Base-by-base conservation (phyloP, 371 early-diverging fungal genomes). In the Capillidium heterosporum region DNA sequence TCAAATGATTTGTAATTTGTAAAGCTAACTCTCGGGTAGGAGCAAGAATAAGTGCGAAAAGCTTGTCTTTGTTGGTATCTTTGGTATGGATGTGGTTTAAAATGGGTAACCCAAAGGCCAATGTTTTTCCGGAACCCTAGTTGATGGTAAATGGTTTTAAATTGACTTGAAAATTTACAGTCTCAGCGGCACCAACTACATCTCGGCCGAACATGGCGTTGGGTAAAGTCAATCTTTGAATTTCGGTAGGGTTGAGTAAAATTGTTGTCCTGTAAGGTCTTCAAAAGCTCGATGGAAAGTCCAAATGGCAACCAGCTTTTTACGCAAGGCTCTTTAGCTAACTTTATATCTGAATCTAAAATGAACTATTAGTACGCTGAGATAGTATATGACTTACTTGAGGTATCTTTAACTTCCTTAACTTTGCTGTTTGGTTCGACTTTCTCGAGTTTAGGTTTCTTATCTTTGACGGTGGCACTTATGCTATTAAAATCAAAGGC, bases 181-280 rank as follows among this genome's bases (percentile, higher is more conserved):
- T 99, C 61, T 94, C 91, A 1, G 99, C 98, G 23, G 93, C 90
- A 53, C 99, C 99, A 41, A 99, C 81, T 56, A 99, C 78, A 65
- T 98, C 93, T 35, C 87, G 77, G 35, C 87, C 82, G 2, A 64
- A 51, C 27, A 79, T 62, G 26, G 91, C 77, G 29, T 80, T 61
- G 13, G 87, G 81, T 40, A 97, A 73, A 8, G 89, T 75, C 58
- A 88, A 72, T 11, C 77, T 71, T 73, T 99, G 99, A 60, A 99
- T 99, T 24, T 86, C 84, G 0, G 98, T 97, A 1, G 99, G 99
- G 21, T 67, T 60, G n/a, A n/a, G 0, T 64, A 58, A 60, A 92
- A 95, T 19, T 78, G 71, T 21, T 78, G 75, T 19, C 80, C 74
- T 53, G 73, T 70, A 26, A 95, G 69, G 0, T 78, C 89, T 42